Percentiles rank a stretch among this genome's conserved stretches.
Conservation (phyloP, 768 basidiomycete species). For the Auriscalpium microsporum region DNA sequence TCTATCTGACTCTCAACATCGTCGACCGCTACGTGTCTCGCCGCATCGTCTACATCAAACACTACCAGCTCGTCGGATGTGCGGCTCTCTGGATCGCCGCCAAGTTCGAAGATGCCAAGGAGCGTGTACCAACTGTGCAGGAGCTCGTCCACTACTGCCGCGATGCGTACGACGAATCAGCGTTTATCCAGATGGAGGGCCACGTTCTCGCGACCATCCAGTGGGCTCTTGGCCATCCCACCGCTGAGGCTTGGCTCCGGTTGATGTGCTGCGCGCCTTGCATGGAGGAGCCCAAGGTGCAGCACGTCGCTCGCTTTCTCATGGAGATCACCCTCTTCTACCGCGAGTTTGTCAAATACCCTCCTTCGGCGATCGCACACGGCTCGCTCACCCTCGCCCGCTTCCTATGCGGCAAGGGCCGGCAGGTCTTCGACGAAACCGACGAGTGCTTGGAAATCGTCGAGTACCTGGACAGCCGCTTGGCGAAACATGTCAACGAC, state of each 20-base stretch:
- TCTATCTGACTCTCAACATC: slow-evolving; percentile 97
- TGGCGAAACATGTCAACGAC: slow-evolving; percentile 83
- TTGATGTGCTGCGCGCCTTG: slow-evolving; percentile 66
- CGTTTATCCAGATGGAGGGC: slow-evolving; percentile 98
- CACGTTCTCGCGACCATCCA: slow-evolving; percentile 94
- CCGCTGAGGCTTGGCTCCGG: slow-evolving; percentile 95
- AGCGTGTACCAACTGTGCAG: slow-evolving; percentile 92
- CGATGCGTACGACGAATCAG: slow-evolving; percentile 93
- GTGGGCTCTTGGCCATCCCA: slow-evolving; percentile 95
- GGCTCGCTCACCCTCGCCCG: slow-evolving; percentile 85
- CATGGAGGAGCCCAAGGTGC: slow-evolving; percentile 82
- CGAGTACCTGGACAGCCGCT: slow-evolving; percentile 74
- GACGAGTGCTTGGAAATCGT: slow-evolving; percentile 79
- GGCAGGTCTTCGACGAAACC: slow-evolving; percentile 76
- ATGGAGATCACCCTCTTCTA: slow-evolving; percentile 99
- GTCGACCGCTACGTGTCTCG: slow-evolving; percentile 99
- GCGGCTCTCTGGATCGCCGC: slow-evolving; percentile 98
- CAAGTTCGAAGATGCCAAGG: slow-evolving; percentile 98
- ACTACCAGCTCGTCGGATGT: slow-evolving; percentile 98
- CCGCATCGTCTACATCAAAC: slow-evolving; percentile 96
- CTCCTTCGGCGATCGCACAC: slow-evolving; percentile 82
- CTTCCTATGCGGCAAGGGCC: slow-evolving; percentile 74
- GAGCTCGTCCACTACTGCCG: slow-evolving; percentile 94
- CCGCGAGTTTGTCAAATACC: slow-evolving; percentile 84
- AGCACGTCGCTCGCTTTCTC: slow-evolving; percentile 92